phyloP scores from a whole-genome alignment of 192 early-diverging fungal genomes.

The Phlyctochytrium planicorne region DNA sequence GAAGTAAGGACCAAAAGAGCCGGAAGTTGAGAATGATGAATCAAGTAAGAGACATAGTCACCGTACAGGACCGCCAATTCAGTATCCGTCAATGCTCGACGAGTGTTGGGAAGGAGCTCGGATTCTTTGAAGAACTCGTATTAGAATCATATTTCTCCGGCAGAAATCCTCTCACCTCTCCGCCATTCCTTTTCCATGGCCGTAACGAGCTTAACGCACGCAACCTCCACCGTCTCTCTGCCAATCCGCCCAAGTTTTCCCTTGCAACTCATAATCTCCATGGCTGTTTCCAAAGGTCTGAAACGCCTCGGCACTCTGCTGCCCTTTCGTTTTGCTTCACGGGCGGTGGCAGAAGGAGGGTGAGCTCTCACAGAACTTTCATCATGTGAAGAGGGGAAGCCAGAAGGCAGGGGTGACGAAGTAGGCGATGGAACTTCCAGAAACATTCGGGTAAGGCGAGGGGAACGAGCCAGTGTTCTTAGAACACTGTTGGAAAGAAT shows the following conservation, averaged over 20 bases:
- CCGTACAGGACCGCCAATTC: background rate
- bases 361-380: background rate
- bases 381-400: too few relatives aligned
- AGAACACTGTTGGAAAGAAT: background rate
- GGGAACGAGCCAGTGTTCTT: background rate
- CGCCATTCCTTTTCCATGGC: background rate
- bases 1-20: background rate
- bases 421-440: background rate
- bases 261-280: background rate
- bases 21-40: constrained; percentile 4
- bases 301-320: constrained; percentile 4
- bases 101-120: too few relatives aligned
- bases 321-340: background rate
- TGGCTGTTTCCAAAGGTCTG: background rate
- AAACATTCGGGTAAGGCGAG: background rate
- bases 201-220: background rate
- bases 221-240: constrained; percentile 4
- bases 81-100: too few relatives aligned
- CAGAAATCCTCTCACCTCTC: background rate
- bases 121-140: too few relatives aligned
- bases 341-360: background rate
- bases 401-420: background rate
- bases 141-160: too few relatives aligned
- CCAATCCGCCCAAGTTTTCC: background rate
- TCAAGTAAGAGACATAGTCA: background rate